Base-by-base conservation (phyloP, 208 protist genomes). In the Trichomonas vaginalis region DNA sequence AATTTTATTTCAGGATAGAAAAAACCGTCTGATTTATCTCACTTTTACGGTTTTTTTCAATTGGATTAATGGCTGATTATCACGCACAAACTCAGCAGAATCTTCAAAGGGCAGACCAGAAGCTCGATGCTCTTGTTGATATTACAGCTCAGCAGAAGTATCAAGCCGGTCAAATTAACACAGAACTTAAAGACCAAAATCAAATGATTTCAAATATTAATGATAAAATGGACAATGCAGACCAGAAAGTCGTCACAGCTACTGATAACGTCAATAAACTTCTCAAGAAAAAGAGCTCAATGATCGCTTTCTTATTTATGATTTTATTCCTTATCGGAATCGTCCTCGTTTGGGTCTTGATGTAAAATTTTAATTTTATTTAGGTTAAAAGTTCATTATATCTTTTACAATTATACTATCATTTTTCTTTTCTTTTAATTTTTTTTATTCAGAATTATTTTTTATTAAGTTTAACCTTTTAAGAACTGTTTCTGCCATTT, bases 101-200 rank as follows among this genome's bases (percentile, higher is more conserved):
- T 45, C 37, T 92, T 14, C 45, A 92, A 27, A 23, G 17, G 27
- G 45, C 46, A 4, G 86, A 92, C 17, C 40, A 92, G 45, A 92
- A 45, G 35, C 12, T 92, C 46, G 86, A 92, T 15, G 86, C 86
- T n/a, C 86, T 92, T 32, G 86, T 51, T 39, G 86, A 92, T 39
- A 92, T 92, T 27, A 56, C 86, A 21, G 17, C n/a, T 23, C 23
- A 35, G 27, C 45, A 56, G 45, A 92, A 92, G 45, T 42, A 48
- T 51, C 45, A 35, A 35, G 86, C 86, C 17, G 45, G 14, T 39
- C 46, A 42, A 92, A 92, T 92, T 10, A 45, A 45, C 27, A 92
- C 32, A 10, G 86, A 92, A 92, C 46, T 92, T 48, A 39, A 48
- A 51, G 86, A 92, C 35, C 86, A 92, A 92, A 92, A 92, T 47